Conservation (phyloP, 2,329 filamentous ascomycete genomes). For the Ceratocystiopsis minuta region DNA sequence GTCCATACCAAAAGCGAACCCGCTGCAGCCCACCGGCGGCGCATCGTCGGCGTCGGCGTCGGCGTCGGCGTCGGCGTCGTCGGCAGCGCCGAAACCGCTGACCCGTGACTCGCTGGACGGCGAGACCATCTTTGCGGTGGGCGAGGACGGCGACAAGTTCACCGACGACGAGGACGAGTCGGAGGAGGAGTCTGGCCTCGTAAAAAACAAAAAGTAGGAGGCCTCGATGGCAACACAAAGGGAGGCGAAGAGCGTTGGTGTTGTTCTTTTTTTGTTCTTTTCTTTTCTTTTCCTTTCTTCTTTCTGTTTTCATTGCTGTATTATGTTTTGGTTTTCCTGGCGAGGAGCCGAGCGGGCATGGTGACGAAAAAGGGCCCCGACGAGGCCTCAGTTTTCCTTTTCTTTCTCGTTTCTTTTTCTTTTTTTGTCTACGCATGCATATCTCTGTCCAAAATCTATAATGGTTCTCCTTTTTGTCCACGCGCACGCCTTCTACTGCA, state of each 20-base stretch:
- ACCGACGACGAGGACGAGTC: slow-evolving; percentile 49
- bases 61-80: neutral
- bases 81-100: slow-evolving; percentile 18
- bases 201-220: slow-evolving; percentile 24
- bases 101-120: slow-evolving; percentile 49
- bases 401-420: neutral
- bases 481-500: slow-evolving; percentile 1
- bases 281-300: neutral
- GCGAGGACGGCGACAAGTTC: slow-evolving; percentile 68
- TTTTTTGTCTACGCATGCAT: neutral
- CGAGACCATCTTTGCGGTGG: slow-evolving; percentile 91
- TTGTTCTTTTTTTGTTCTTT: neutral
- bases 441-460: neutral
- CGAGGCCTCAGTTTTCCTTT: neutral
- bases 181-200: slow-evolving; percentile 40
- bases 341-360: neutral
- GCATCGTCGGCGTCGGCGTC: slow-evolving; percentile 1
- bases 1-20: slow-evolving; percentile 4
- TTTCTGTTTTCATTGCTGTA: neutral
- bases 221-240: neutral
- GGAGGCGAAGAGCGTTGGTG: neutral
- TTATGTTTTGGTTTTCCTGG: neutral
- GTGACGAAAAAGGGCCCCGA: too few relatives aligned
- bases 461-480: neutral
- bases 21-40: slow-evolving; percentile 1